These are phyloP conservation scores for Nicotiana obtusifolia DNA, from an alignment of 257 asterid species.

Conservation along the genomic window DNA sequence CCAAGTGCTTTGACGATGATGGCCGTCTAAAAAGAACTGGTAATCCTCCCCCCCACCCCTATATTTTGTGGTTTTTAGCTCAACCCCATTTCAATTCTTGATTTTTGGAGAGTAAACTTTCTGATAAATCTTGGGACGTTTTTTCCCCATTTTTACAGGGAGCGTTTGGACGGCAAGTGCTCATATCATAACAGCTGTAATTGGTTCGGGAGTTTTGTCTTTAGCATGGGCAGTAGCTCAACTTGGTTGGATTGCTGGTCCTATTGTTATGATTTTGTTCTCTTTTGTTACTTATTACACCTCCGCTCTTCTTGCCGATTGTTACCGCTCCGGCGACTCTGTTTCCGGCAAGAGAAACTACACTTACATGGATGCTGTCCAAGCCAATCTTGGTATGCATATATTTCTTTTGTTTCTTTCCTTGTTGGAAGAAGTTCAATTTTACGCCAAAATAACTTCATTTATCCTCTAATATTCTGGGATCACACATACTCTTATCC, in stretches of 20 bases:
- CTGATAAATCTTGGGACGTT: neutral
- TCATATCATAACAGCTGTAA: conserved; percentile 57
- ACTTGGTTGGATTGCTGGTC: conserved; percentile 61
- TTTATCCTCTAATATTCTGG: too few relatives aligned
- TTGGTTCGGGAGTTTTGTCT: conserved; percentile 56
- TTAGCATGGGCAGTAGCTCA: conserved; percentile 67
- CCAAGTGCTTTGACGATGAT: conserved; percentile 47
- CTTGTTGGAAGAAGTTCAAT: neutral
- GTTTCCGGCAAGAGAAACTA: conserved; percentile 44
- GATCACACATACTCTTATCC: neutral
- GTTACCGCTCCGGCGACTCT: conserved; percentile 44
- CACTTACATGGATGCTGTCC: conserved; percentile 51
- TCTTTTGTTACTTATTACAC: conserved; percentile 54
- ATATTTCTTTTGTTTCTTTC: neutral
- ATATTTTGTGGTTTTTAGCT: neutral
- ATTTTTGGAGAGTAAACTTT: neutral
- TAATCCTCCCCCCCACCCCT: too few relatives aligned
- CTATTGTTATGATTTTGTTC: conserved; percentile 42
- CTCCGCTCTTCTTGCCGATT: conserved; percentile 40
- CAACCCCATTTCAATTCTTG: neutral
- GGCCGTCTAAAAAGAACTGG: conserved; percentile 52
- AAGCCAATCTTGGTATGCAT: conserved; percentile 34
- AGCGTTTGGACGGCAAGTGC: conserved; percentile 57
- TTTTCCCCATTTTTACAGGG: conserved; percentile 18
- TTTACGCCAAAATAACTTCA: neutral